These are phyloP conservation scores for Oryza meridionalis DNA, from an alignment of 176 grass and related monocot species.

Conservation along the genomic window DNA sequence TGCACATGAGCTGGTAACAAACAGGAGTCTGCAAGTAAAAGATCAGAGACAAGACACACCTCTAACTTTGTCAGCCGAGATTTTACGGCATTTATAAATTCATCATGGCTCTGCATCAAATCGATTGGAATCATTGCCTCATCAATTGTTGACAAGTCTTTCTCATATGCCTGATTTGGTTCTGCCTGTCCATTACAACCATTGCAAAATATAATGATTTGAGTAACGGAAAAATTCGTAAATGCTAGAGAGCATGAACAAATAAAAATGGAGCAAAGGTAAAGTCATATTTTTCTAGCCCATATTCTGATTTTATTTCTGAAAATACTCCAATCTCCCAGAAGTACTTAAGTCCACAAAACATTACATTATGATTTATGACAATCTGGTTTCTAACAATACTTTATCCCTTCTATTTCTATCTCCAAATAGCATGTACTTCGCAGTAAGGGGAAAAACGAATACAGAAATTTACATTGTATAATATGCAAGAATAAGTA, in stretches of 20 bases:
- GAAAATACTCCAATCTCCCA: neutral
- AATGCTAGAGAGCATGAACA: slow-evolving; percentile 20
- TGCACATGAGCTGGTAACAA: slow-evolving; percentile 32
- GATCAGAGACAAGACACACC: slow-evolving; percentile 47
- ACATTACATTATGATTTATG: slow-evolving; percentile 16
- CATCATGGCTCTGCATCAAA: slow-evolving; percentile 74
- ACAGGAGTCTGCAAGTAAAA: slow-evolving; percentile 5
- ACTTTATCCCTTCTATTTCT: slow-evolving; percentile 23
- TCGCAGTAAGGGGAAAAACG: neutral
- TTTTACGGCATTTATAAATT: slow-evolving; percentile 88
- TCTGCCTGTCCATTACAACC: slow-evolving; percentile 48
- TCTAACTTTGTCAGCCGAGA: slow-evolving; percentile 92
- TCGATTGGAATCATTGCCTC: slow-evolving; percentile 47
- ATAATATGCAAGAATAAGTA: slow-evolving; percentile 27
- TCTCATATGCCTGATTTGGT: slow-evolving; percentile 49
- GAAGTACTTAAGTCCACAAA: slow-evolving; percentile 18
- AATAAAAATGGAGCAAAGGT: slow-evolving; percentile 23
- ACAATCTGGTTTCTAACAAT: slow-evolving; percentile 9
- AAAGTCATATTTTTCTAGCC: neutral
- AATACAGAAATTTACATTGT: slow-evolving; percentile 22
- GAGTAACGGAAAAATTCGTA: slow-evolving; percentile 20
- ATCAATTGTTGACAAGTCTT: slow-evolving; percentile 56
- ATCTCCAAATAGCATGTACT: slow-evolving; percentile 29
- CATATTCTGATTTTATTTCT: too few species aligned
- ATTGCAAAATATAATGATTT: slow-evolving; percentile 27